Percentiles rank a stretch among this genome's conserved stretches.
Conservation (phyloP, 352 stramenopile species). For the Phytophthora pini region DNA sequence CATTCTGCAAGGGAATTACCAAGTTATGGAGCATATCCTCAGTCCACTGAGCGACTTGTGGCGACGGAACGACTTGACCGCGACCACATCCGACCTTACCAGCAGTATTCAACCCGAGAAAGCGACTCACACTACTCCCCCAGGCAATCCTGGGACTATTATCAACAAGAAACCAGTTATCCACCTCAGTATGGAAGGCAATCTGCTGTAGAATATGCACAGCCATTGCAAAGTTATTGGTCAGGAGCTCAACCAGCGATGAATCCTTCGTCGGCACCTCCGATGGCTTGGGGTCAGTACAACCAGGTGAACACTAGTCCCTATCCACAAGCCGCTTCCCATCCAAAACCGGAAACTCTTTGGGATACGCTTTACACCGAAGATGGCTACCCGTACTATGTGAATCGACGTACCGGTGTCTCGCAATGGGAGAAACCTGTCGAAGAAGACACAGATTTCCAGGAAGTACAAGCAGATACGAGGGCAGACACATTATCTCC, state of each 20-base stretch:
- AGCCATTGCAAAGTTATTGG: slow-evolving; percentile 21
- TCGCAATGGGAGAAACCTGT: slow-evolving; percentile 83
- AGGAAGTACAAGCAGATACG: slow-evolving; percentile 11
- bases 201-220: slow-evolving; percentile 15
- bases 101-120: slow-evolving; percentile 15
- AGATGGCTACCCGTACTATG: slow-evolving; percentile 84
- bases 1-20: slow-evolving; percentile 47
- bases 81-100: slow-evolving; percentile 25
- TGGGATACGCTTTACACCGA: slow-evolving; percentile 79
- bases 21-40: slow-evolving; percentile 23
- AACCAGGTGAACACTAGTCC: slow-evolving; percentile 5
- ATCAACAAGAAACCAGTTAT: slow-evolving; percentile 18
- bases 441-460: slow-evolving; percentile 12
- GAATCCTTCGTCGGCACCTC: not conserved
- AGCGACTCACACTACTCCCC: slow-evolving; percentile 13
- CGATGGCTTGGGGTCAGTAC: slow-evolving; percentile 18
- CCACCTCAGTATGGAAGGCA: slow-evolving; percentile 18
- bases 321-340: slow-evolving; percentile 12
- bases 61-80: slow-evolving; percentile 50
- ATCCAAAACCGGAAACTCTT: slow-evolving; percentile 19
- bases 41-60: slow-evolving; percentile 30
- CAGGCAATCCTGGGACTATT: slow-evolving; percentile 18
- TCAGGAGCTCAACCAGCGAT: not conserved
- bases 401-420: slow-evolving; percentile 66
- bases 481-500: slow-evolving; percentile 29